Evolutionary conservation across 176 grass and related monocot species (phyloP).

Genomic region (Panicum miliaceum): DNA sequence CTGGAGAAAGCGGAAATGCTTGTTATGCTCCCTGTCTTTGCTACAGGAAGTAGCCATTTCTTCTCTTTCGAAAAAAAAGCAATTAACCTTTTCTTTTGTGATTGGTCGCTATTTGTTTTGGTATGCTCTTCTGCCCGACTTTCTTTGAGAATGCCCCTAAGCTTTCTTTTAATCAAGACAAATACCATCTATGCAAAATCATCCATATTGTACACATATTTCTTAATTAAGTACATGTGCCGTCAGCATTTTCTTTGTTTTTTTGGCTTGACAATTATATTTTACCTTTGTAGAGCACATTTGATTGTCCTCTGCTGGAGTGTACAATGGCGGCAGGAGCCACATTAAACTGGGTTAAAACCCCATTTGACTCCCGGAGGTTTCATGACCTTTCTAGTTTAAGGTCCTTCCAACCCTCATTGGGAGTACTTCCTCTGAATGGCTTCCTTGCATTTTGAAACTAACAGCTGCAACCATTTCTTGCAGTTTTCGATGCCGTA

Average conservation of each 20-base stretch:
- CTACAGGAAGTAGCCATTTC: background rate
- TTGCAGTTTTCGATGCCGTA: slow-evolving; percentile 68
- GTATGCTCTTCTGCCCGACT: background rate
- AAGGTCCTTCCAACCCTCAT: slow-evolving; percentile 56
- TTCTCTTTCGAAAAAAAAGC: background rate
- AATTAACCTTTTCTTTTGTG: background rate
- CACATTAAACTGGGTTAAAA: slow-evolving; percentile 69
- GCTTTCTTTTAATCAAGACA: slow-evolving; percentile 3
- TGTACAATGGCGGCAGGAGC: slow-evolving; percentile 57
- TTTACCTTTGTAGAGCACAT: slow-evolving; percentile 31
- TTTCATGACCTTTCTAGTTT: slow-evolving; percentile 62
- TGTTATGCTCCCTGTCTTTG: slow-evolving; percentile 17
- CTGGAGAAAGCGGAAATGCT: background rate
- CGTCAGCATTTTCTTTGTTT: background rate
- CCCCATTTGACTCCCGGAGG: slow-evolving; percentile 56
- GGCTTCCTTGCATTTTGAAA: background rate
- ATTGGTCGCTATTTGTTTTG: background rate
- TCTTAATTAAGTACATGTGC: background rate
- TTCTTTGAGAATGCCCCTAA: slow-evolving; percentile 1
- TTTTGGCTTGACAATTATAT: background rate
- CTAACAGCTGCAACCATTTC: slow-evolving; percentile 13
- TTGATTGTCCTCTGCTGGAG: background rate
- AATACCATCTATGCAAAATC: background rate
- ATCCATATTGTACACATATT: background rate
- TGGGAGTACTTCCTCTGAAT: background rate